These are phyloP conservation scores for Quercus cerris DNA, from an alignment of 306 rosid species.

Conservation along the genomic window DNA sequence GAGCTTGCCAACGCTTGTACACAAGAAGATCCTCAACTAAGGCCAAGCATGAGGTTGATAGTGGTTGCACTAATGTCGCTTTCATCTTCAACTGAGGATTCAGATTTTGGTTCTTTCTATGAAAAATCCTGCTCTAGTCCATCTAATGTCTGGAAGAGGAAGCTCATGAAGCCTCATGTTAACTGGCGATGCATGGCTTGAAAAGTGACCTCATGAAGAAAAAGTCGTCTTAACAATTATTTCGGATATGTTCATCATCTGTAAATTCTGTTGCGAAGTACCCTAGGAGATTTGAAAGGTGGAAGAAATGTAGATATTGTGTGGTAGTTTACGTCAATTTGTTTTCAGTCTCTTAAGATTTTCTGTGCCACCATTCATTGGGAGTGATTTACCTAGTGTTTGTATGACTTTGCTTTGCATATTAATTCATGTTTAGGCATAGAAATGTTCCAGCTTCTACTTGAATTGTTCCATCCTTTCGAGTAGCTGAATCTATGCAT, in stretches of 20 bases:
- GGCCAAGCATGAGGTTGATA: constrained; percentile 86
- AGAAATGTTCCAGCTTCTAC: not conserved
- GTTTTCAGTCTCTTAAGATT: not conserved
- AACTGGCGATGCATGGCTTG: not conserved
- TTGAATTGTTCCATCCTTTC: no score
- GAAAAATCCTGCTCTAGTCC: constrained; percentile 43
- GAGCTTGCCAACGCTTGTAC: constrained; percentile 68
- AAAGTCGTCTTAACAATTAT: not conserved
- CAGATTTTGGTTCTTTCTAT: constrained; percentile 64
- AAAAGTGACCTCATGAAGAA: not conserved
- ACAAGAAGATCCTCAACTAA: constrained; percentile 65
- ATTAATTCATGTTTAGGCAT: not conserved
- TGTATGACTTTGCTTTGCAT: not conserved
- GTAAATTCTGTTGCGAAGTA: not conserved
- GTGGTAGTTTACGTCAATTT: not conserved
- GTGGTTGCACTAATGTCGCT: constrained; percentile 69
- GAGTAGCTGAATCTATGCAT: no score
- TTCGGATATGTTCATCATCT: not conserved
- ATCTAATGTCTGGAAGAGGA: constrained; percentile 57
- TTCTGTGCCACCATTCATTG: not conserved
- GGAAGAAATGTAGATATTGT: not conserved
- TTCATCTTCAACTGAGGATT: constrained; percentile 54
- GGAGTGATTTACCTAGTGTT: not conserved
- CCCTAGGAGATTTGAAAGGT: not conserved
- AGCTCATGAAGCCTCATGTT: not conserved